Percentiles rank a stretch among this genome's conserved stretches.
Conservation (phyloP, 225 moss, liverwort and hornwort species). For the Thuidium tamariscinum region DNA sequence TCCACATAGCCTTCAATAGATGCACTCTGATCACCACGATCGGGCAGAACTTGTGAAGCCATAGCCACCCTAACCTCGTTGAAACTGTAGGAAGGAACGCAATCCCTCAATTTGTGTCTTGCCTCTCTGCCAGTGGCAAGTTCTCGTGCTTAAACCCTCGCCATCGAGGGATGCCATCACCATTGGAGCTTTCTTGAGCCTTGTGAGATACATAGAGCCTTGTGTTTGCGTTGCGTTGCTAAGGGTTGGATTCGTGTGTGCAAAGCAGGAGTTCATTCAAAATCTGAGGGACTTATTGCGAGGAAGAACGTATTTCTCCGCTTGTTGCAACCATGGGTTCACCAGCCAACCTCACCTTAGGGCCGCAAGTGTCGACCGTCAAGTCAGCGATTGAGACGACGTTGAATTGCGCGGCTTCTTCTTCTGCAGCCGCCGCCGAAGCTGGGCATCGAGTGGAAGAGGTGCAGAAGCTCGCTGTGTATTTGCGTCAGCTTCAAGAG, state of each 20-base stretch:
- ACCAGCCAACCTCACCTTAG: slow-evolving; percentile 56
- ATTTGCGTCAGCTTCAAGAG: slow-evolving; percentile 63
- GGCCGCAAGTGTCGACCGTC: slow-evolving; percentile 36
- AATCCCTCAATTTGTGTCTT: background rate
- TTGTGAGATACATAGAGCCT: background rate
- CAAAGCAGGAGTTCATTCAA: background rate
- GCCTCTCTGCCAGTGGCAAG: background rate
- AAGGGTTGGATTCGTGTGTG: slow-evolving; percentile 3
- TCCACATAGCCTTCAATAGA: background rate
- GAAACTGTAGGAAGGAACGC: background rate
- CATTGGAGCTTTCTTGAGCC: background rate
- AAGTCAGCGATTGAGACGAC: slow-evolving; percentile 13
- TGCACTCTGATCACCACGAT: background rate
- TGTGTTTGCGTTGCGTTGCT: background rate
- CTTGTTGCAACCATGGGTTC: slow-evolving; percentile 50
- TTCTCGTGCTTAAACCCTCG: slow-evolving; percentile 8
- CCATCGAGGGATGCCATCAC: background rate
- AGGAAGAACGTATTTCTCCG: background rate
- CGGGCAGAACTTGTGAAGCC: background rate
- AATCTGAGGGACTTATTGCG: background rate
- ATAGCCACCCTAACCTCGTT: background rate
- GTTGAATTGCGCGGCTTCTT: slow-evolving; percentile 19
- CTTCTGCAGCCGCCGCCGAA: background rate
- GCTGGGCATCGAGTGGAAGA: slow-evolving; percentile 8
- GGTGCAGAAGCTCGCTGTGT: slow-evolving; percentile 37